Evolutionary conservation across 805 yeast genomes (phyloP), one percentile per base, ranked within the genome.

Genomic region (Tetrapisispora pingtungensis): DNA sequence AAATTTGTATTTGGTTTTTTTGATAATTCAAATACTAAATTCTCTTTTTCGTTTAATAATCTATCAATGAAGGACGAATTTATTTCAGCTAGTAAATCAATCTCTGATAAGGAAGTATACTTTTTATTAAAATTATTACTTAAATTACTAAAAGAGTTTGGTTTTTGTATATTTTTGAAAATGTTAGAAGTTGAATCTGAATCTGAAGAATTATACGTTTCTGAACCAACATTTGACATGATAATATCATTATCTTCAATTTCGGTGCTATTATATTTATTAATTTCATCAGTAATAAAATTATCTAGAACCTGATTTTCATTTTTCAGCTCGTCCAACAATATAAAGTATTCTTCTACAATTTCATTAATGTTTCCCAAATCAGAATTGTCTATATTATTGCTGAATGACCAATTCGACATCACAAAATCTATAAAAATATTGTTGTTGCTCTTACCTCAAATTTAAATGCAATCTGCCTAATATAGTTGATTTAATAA

Each of bases 341-440:
- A 53, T 27, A 56, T 57, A 49, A 66, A 66, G 49, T 69, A 69
- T 27, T 65, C 67, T 36, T 67, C 73, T 47, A 72, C 55, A n/a
- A 67, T 60, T 50, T 64, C 62, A 49, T 61, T 65, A 28, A 69
- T 61, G 44, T 66, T 61, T 28, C 17, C 33, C 15, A 20, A 10
- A 10, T 32, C 10, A 7, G 15, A 8, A 10, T 12, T 17, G 26
- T 37, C 33, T 10, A 27, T 15, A 15, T 15, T 15, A 28, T 7
- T 68, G 56, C 70, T 71, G 55, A 69, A 68, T 18, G 72, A 72
- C 74, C 74, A 70, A 50, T 65, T 64, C 17, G 74, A 68, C 73
- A 69, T 37, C 10, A n/a, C 31, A 28, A 28, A 26, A 7, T 28
- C 13, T 28, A 28, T 28, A 22, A 30, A 30, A 30, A 5, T 14